Evolutionary conservation across 2,329 filamentous ascomycete genomes (phyloP), one percentile per base, ranked within the genome.

Genomic region (Teratosphaeria pseudoeucalypti): DNA sequence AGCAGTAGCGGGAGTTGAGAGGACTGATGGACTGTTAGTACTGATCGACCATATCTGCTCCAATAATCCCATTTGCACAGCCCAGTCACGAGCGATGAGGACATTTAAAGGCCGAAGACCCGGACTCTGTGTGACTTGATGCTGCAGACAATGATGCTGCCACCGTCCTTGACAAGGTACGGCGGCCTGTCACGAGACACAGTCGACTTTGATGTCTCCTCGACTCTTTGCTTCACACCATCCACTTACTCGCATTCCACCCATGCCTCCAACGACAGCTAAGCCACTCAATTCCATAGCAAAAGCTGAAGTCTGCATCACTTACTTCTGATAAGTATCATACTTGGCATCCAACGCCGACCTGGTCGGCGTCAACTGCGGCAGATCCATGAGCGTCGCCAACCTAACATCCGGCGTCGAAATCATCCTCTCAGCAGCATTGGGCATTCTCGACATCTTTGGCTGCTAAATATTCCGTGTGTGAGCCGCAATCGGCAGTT

Each of bases 1-100:
- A 88, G 75, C 85, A 85, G 78, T 94, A 94, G 67, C 90, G 83
- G 66, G 80, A 81, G 65, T 82, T 85, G 66, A 91, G 77, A 37
- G 87, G 83, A 52, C 87, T 90, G 76, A 87, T 81, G 72, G 87
- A 85, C 58, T 49, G 57, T 67, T 57, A 67, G 65, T 58, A 19
- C 7, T 49, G 43, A n/a, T n/a, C 19, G n/a, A 43, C 12, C 12
- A 14, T 19, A 19, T 23, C 26, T 39, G 11, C 11, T 39, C 37
- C 6, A 11, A 39, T 6, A 39, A 9, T 43, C 3, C 16, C 37
- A 6, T 19, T 43, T n/a, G 3, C 29, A 32, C 4, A 32, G 7
- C 29, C 29, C 1, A 32, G 29, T 32, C 29, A 32, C 29, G 29
- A 32, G 29, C 29, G 7, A 32, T 32, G 29, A 32, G 29, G 7